phyloP scores from a whole-genome alignment of 2,329 filamentous ascomycete genomes.

The Talaromyces sp. region DNA sequence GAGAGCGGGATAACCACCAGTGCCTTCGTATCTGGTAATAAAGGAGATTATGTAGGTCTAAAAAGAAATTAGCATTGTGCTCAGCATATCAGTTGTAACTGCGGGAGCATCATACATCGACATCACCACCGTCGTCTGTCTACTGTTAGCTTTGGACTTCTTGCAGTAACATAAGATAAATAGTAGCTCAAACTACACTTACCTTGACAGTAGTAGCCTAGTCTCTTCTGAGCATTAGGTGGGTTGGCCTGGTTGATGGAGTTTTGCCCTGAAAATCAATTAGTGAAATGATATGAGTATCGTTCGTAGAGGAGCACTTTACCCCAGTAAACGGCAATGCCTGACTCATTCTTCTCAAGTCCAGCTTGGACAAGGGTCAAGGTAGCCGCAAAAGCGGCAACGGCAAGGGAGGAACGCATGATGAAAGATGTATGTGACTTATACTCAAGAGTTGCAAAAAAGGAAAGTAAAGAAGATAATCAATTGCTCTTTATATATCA shows the following conservation, averaged over 20 bases:
- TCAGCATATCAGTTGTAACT: background rate
- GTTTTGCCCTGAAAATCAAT: constrained; percentile 46
- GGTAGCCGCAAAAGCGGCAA: constrained; percentile 20
- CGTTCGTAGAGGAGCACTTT: constrained; percentile 13
- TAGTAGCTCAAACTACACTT: constrained; percentile 16
- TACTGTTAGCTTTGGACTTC: background rate
- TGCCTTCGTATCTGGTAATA: constrained; percentile 38
- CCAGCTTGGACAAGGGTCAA: constrained; percentile 30
- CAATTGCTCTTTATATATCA: background rate
- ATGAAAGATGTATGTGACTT: background rate
- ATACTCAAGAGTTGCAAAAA: background rate
- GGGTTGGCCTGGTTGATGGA: constrained; percentile 48
- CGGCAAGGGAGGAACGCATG: background rate
- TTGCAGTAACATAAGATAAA: background rate
- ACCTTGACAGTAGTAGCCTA: constrained; percentile 53
- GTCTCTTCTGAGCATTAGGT: constrained; percentile 48
- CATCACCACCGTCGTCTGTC: background rate
- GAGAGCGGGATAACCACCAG: constrained; percentile 46
- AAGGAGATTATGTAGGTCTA: constrained; percentile 54
- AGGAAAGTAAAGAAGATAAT: background rate
- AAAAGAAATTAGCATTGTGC: constrained; percentile 42
- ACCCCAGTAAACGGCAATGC: constrained; percentile 64
- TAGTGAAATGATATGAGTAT: background rate
- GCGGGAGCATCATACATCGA: background rate
- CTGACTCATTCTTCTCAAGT: constrained; percentile 43